A percentile compares a stretch with the other conserved stretches of the same genome.
Evolutionary conservation across 257 asterid species (phyloP).

Genomic region (Salvia rosmarinus): DNA sequence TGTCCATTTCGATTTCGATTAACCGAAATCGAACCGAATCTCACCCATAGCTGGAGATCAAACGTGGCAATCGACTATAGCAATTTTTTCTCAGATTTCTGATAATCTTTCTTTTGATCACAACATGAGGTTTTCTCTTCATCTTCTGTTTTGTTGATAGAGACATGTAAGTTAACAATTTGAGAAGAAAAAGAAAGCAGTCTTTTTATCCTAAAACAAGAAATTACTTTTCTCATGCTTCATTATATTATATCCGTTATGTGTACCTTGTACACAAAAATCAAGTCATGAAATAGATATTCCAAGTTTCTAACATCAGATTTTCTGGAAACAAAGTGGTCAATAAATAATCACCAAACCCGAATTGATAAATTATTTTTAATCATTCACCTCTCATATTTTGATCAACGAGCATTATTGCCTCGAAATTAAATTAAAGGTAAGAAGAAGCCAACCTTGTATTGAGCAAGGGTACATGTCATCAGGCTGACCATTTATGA

Average conservation of each 20-base stretch:
- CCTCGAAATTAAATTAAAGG: neutral
- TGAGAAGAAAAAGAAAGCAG: neutral
- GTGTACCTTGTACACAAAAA: neutral
- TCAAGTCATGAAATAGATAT: neutral
- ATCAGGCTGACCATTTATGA: conserved; percentile 71
- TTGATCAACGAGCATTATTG: too few species aligned
- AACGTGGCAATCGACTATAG: too few species aligned
- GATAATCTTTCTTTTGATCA: too few species aligned
- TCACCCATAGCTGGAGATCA: too few species aligned
- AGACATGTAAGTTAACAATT: too few species aligned
- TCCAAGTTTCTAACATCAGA: neutral
- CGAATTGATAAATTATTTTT: neutral
- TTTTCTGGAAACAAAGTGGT: neutral
- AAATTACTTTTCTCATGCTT: neutral
- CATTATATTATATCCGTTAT: neutral
- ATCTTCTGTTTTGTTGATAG: too few species aligned
- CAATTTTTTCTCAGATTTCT: too few species aligned
- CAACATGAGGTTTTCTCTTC: too few species aligned
- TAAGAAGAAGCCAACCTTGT: conserved; percentile 41
- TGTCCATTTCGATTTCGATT: too few species aligned
- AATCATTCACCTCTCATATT: neutral
- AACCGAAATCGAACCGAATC: too few species aligned
- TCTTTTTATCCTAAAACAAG: too few species aligned
- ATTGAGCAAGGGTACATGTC: conserved; percentile 55
- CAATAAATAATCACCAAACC: neutral